These are phyloP conservation scores for Aspergillus novoparasiticus DNA, from an alignment of 2,329 filamentous ascomycete species.

Conservation along the genomic window DNA sequence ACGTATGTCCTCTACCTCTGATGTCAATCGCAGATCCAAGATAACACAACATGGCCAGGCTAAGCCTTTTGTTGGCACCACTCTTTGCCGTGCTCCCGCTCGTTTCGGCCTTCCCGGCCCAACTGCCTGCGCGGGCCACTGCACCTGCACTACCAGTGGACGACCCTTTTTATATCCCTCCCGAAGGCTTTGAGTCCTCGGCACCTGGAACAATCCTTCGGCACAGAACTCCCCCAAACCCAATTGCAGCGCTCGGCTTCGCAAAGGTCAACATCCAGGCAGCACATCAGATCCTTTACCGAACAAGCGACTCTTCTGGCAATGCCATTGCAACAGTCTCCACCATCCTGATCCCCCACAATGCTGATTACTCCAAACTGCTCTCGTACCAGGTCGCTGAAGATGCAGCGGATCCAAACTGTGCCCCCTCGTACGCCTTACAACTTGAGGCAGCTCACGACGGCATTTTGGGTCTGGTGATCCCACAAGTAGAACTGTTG, in stretches of 20 bases:
- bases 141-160: constrained; percentile 22
- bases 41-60: background rate
- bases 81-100: background rate
- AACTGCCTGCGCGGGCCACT: background rate
- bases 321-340: constrained; percentile 42
- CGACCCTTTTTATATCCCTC: constrained; percentile 34
- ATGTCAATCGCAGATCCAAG: background rate
- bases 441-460: constrained; percentile 43
- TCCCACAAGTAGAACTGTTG: constrained; percentile 39
- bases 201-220: constrained; percentile 32
- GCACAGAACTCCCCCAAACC: constrained; percentile 24
- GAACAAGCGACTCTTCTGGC: constrained; percentile 41
- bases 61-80: constrained; percentile 5
- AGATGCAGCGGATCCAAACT: constrained; percentile 30
- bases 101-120: constrained; percentile 3
- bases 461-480: constrained; percentile 33
- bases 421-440: constrained; percentile 30
- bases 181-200: constrained; percentile 27
- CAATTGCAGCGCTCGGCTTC: constrained; percentile 26
- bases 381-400: constrained; percentile 48
- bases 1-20: no score
- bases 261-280: constrained; percentile 25
- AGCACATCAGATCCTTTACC: constrained; percentile 44
- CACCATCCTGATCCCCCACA: constrained; percentile 43
- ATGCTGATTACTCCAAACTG: constrained; percentile 34